Evolutionary conservation across 805 yeast species (phyloP), one percentile per base, ranked within the genome.

Genomic region (Metschnikowia sp.): DNA sequence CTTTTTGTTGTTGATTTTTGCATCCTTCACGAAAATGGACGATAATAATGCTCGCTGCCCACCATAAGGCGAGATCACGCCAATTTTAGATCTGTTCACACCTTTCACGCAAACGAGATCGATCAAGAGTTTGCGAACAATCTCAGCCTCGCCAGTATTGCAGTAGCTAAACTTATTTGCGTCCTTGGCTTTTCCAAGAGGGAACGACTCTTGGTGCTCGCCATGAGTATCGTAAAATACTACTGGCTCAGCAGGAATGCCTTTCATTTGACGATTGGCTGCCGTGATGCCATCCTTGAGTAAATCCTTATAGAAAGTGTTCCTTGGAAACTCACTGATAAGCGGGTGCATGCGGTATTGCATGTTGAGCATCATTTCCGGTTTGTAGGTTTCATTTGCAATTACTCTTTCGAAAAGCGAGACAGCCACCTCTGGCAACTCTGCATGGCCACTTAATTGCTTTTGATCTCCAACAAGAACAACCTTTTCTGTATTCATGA

Each of bases 341-440:
- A 82, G 74, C 8, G 97, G 97, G 61, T 91, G 86, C 97, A 91
- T 91, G 69, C 98, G 84, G 67, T 91, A 91, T 66, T 91, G 98
- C 30, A 89, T 96, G 56, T 88, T 95, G 44, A 91, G 75, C 49
- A 89, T 75, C 32, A 28, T 13, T 6, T 32, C 9, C n/a, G 38
- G 32, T 11, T 28, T 22, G 34, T 10, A 34, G 8, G 32, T 28
- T 6, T 18, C 19, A 15, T 35, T 41, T 10, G 82, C 71, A 33
- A 91, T 83, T 48, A 91, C 71, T 56, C 97, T 78, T 66, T 92
- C 97, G 65, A 91, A 91, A 41, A 91, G 69, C 1, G 97, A 89
- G 61, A 88, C 96, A 50, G 78, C 78, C 46, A 91, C 74, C 22
- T 96, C 97, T 0, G 96, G 96, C 51, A 83, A 83, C 12, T 84